phyloP scores from a whole-genome alignment of 345 rosid genomes.

The Ricinus communis region DNA sequence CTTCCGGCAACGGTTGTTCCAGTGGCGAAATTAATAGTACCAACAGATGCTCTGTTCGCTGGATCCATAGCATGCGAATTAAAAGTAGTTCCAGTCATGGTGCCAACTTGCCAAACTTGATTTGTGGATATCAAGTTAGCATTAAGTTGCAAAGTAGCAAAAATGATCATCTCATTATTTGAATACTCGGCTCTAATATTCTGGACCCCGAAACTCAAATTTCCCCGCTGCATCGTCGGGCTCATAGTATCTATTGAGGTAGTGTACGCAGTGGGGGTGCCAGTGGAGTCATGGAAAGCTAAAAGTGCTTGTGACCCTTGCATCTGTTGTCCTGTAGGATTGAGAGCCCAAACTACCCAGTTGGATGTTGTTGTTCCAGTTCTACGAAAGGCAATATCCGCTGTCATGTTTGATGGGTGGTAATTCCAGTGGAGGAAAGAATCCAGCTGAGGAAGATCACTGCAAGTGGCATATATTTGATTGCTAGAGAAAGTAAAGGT shows the following conservation, averaged over 20 bases:
- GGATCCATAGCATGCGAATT: neutral
- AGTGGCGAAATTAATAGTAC: neutral
- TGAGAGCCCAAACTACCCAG: slow-evolving; percentile 1
- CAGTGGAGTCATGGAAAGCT: neutral
- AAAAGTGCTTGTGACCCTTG: neutral
- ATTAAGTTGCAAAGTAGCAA: neutral
- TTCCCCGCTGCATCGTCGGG: neutral
- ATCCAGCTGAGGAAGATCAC: neutral
- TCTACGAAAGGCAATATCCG: slow-evolving; percentile 5
- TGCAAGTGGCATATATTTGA: neutral
- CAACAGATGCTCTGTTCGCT: neutral
- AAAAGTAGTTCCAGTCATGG: neutral
- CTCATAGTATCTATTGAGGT: neutral
- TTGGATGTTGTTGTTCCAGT: neutral
- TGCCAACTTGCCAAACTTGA: slow-evolving; percentile 4
- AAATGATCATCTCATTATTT: neutral
- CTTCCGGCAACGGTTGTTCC: slow-evolving; percentile 26
- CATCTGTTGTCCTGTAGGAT: neutral
- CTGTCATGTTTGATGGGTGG: neutral
- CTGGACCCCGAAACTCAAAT: neutral
- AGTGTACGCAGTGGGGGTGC: neutral
- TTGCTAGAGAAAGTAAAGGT: neutral
- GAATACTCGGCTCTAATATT: neutral
- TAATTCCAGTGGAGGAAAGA: neutral
- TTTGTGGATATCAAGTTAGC: neutral